Conservation (phyloP, 257 asterid genomes). For the Solanum boliviense region DNA sequence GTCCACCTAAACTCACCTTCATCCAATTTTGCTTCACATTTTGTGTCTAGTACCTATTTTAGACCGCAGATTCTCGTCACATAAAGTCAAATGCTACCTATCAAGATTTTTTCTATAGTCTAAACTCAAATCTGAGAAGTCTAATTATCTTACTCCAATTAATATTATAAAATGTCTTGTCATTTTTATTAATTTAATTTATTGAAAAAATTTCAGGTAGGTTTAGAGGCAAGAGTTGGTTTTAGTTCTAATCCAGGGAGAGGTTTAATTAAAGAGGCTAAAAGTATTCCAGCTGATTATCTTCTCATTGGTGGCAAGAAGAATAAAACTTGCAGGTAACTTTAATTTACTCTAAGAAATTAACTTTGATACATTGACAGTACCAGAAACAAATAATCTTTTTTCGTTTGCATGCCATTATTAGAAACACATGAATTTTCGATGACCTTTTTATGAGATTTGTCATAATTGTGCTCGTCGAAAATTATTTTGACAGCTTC, state of each 20-base stretch:
- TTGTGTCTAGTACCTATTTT: neutral
- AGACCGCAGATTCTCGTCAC: neutral
- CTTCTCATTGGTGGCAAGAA: conserved; percentile 45
- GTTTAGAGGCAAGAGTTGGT: conserved; percentile 72
- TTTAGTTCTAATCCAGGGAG: conserved; percentile 37
- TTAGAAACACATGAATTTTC: neutral
- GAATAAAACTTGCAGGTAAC: conserved; percentile 35
- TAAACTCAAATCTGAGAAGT: neutral
- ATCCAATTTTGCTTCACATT: neutral
- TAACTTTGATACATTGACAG: neutral
- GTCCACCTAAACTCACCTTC: neutral
- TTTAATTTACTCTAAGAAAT: neutral
- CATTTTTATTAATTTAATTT: neutral
- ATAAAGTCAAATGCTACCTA: neutral
- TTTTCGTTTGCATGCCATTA: neutral
- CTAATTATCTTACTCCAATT: neutral
- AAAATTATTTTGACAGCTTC: neutral
- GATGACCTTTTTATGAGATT: neutral
- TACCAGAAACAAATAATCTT: neutral
- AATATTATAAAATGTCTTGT: neutral
- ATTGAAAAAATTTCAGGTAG: conserved; percentile 26
- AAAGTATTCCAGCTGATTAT: conserved; percentile 43
- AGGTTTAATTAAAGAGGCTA: conserved; percentile 53
- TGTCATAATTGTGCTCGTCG: too few relatives aligned
- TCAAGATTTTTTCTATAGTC: neutral